Base-by-base conservation (phyloP, 352 stramenopile species). In the Pythium aquatile region DNA sequence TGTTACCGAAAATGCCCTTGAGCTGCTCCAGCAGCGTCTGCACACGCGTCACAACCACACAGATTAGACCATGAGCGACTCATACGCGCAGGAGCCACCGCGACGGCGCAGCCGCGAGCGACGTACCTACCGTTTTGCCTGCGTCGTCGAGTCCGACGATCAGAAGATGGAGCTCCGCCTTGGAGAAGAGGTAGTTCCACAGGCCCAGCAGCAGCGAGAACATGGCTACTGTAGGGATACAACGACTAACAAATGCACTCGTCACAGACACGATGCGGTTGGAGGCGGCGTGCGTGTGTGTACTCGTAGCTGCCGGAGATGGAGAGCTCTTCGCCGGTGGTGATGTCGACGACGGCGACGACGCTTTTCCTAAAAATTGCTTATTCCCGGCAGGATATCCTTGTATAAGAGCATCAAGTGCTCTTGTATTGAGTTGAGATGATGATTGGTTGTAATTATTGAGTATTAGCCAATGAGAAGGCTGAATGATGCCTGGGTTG, bases 61-160 rank as follows among this genome's bases (percentile, higher is more conserved):
- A 47, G 4, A 47, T 1, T 0, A 24, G 14, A 47, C 3, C 14
- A 20, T 26, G 6, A 47, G 40, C 16, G 6, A 20, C 4, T 8
- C 16, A 14, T 10, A 47, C 16, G 9, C 17, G 40, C 14, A 10
- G 0, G 14, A 26, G 16, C 40, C 40, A 26, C 16, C 26, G 16
- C 17, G 40, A 16, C 37, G 11, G 37, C 11, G 37, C 37, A 17
- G 37, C 37, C 40, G 17, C 17, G 40, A 47, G 40, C 40, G 40
- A 47, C 40, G 40, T 47, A 47, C 79, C 76, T 89, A 93, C 84
- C 69, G 91, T 98, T 85, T 98, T 98, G 63, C 91, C 91, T 47
- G 91, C 90, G 65, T 97, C 85, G 67, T 98, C 91, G 62, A 97
- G 80, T 33, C 91, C 91, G 46, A 97, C 85, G 65, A 98, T 97